Evolutionary conservation across 2,329 filamentous ascomycete genomes (phyloP).

Genomic region (Botrytis medusae): DNA sequence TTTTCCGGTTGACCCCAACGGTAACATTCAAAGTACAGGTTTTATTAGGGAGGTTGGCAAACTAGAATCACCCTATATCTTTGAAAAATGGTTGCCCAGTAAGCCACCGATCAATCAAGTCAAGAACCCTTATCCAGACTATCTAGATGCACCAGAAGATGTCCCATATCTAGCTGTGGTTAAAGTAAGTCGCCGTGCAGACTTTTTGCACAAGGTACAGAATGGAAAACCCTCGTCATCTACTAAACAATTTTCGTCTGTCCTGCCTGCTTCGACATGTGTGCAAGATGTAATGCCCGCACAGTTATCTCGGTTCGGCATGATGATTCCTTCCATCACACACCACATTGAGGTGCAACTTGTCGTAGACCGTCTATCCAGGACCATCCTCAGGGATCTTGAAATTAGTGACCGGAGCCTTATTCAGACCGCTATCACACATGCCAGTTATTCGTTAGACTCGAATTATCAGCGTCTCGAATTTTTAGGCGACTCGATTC

Average conservation of each 20-base stretch:
- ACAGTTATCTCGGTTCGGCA: constrained; percentile 46
- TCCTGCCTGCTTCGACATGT: constrained; percentile 51
- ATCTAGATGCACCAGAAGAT: constrained; percentile 45
- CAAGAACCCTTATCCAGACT: constrained; percentile 41
- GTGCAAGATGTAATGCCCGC: constrained; percentile 50
- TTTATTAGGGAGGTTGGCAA: constrained; percentile 30
- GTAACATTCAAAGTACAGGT: constrained; percentile 19
- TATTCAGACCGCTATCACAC: constrained; percentile 68
- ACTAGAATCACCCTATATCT: constrained; percentile 40
- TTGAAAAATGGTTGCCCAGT: constrained; percentile 43
- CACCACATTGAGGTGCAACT: constrained; percentile 67
- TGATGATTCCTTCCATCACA: constrained; percentile 71
- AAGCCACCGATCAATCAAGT: constrained; percentile 49
- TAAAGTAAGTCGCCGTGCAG: constrained; percentile 54
- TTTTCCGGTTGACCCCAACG: not conserved
- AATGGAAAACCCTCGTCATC: not conserved
- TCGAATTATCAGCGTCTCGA: constrained; percentile 81
- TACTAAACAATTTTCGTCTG: constrained; percentile 43
- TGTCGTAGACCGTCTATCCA: constrained; percentile 59
- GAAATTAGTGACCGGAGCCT: constrained; percentile 54
- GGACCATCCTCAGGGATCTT: constrained; percentile 54
- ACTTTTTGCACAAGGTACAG: constrained; percentile 54
- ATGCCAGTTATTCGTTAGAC: constrained; percentile 58
- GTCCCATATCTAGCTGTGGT: constrained; percentile 50
- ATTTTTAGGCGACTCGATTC: constrained; percentile 79